These are phyloP conservation scores for Symbiodinium natans DNA, from an alignment of 73 alveolate species.

Conservation along the genomic window DNA sequence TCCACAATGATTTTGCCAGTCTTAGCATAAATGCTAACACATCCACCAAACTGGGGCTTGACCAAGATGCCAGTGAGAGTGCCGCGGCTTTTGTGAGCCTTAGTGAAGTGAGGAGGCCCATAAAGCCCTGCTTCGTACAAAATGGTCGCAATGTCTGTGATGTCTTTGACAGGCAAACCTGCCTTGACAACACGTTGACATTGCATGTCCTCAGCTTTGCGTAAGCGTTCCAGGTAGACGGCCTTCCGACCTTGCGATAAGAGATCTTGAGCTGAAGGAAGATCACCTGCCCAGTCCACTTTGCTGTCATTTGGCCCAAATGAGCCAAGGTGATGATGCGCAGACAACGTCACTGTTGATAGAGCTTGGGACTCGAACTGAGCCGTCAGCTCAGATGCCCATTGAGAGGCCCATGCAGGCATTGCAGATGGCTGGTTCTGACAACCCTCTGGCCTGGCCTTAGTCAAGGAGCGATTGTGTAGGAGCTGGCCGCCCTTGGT, in stretches of 20 bases:
- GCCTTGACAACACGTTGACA: neutral
- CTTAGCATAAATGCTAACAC: neutral
- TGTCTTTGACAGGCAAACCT: neutral
- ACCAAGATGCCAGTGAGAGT: constrained; percentile 9
- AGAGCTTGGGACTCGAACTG: too few species aligned
- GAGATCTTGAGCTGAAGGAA: neutral
- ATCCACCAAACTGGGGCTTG: constrained; percentile 1
- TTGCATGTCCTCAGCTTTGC: neutral
- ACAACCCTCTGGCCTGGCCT: too few species aligned
- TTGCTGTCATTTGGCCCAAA: too few species aligned
- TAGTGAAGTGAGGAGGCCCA: constrained; percentile 32
- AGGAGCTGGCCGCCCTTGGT: too few species aligned
- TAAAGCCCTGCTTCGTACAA: neutral
- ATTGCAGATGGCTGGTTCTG: too few species aligned
- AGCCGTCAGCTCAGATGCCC: too few species aligned
- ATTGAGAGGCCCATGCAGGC: too few species aligned
- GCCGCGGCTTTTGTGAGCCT: neutral
- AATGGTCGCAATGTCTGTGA: neutral
- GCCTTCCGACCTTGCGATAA: neutral
- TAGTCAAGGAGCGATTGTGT: too few species aligned
- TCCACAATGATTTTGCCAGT: neutral
- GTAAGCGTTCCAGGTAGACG: neutral
- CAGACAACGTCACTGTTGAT: too few species aligned
- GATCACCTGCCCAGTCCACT: neutral
- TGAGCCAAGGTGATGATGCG: too few species aligned